These are phyloP conservation scores for Gossypium schwendimanii DNA, from an alignment of 441 rosid species.

Conservation along the genomic window DNA sequence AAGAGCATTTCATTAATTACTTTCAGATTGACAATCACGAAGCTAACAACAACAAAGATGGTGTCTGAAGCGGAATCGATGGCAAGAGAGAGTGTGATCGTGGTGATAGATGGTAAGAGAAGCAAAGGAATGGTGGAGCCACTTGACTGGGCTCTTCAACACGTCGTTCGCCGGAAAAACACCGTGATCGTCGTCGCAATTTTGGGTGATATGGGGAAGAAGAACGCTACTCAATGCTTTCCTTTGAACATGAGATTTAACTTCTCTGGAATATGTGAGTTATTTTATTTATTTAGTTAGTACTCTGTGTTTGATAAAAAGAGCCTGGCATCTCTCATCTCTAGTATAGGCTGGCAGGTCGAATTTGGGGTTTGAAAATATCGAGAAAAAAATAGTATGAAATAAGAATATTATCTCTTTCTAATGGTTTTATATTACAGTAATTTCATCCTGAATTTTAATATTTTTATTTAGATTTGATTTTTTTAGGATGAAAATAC, in stretches of 20 bases:
- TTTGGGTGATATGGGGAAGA: constrained; percentile 25
- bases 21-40: background rate
- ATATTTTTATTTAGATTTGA: rapidly evolving
- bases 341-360: too few relatives aligned
- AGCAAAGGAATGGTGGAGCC: constrained; percentile 31
- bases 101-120: constrained; percentile 36
- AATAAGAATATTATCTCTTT: too few relatives aligned
- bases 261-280: constrained; percentile 32
- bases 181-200: constrained; percentile 37
- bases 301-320: background rate
- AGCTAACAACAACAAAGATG: constrained; percentile 4
- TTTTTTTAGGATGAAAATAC: too few relatives aligned
- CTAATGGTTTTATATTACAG: too few relatives aligned
- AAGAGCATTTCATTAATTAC: background rate
- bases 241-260: constrained; percentile 28
- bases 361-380: too few relatives aligned
- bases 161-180: constrained; percentile 34
- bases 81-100: constrained; percentile 32
- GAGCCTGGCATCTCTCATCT: too few relatives aligned
- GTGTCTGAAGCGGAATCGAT: constrained; percentile 2
- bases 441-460: too few relatives aligned
- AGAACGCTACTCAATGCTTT: constrained; percentile 29
- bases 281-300: background rate
- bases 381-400: too few relatives aligned
- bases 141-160: constrained; percentile 43